These are phyloP conservation scores for Microbotryum lychnidis-dioicae DNA, from an alignment of 1,284 basidiomycete species.

Conservation along the genomic window DNA sequence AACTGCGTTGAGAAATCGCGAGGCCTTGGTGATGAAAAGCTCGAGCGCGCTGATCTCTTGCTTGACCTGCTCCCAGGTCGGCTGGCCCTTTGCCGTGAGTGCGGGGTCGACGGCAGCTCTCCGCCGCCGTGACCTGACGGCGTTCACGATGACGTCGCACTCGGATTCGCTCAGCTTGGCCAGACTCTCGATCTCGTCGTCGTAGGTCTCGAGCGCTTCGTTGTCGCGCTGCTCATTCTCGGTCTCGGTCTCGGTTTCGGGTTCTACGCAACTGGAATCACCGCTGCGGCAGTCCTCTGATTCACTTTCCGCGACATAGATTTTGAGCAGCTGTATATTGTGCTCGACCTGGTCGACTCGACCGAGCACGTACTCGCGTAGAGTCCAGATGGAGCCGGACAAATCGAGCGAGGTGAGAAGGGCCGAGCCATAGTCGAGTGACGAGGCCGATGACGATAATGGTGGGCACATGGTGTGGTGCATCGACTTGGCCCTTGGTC, in stretches of 20 bases:
- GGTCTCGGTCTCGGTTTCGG: too few relatives aligned
- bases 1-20: constrained; percentile 20
- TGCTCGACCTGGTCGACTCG: constrained; percentile 20
- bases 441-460: not conserved
- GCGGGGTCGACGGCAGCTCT: too few relatives aligned
- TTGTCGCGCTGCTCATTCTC: not conserved
- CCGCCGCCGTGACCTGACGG: too few relatives aligned
- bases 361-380: constrained; percentile 16
- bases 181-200: not conserved
- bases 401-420: constrained; percentile 26
- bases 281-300: not conserved
- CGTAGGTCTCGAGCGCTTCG: not conserved
- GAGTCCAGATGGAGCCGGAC: constrained; percentile 6
- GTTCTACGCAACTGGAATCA: too few relatives aligned
- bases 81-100: not conserved
- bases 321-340: constrained; percentile 5
- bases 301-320: constrained; percentile 15
- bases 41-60: constrained; percentile 19
- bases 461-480: too few relatives aligned
- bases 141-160: too few relatives aligned
- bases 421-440: constrained; percentile 15
- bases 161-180: not conserved
- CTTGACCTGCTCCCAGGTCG: constrained; percentile 1
- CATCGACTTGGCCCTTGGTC: too few relatives aligned
- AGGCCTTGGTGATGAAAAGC: constrained; percentile 19